Evolutionary conservation across 371 early-diverging fungal species (phyloP).

Genomic region (Actinomortierella ambigua): DNA sequence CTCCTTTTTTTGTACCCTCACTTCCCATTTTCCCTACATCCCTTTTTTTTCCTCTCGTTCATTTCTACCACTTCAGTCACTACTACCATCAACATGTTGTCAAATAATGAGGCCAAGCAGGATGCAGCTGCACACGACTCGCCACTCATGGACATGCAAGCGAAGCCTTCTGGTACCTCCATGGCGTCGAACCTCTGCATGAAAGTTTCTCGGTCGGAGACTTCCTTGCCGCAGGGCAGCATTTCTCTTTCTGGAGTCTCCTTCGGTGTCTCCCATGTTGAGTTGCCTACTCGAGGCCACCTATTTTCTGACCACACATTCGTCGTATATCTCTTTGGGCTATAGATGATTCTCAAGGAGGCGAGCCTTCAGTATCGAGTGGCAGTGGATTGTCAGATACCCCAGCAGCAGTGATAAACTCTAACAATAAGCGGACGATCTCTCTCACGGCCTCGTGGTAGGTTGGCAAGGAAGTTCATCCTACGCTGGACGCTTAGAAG

Average conservation of each 20-base stretch:
- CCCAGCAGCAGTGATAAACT: constrained; percentile 12
- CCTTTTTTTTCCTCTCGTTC: not conserved
- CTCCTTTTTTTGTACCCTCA: constrained; percentile 1
- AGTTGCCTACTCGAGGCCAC: not conserved
- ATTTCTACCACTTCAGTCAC: not conserved
- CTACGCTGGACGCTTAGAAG: not conserved
- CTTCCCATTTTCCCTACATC: not conserved
- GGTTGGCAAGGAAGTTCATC: not conserved
- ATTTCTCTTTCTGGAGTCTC: not conserved
- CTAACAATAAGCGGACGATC: constrained; percentile 32
- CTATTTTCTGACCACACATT: not conserved
- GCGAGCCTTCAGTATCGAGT: no score
- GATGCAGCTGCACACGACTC: not conserved
- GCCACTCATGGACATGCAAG: constrained; percentile 10
- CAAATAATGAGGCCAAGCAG: constrained; percentile 22
- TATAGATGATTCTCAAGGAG: no score
- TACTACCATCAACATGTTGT: not conserved
- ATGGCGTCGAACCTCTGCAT: not conserved
- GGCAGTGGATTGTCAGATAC: no score
- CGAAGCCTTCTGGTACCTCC: no score
- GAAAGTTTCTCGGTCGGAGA: not conserved
- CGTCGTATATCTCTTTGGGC: not conserved
- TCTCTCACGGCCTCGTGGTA: constrained; percentile 44
- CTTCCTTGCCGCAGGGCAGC: not conserved
- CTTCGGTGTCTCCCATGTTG: not conserved